These are phyloP conservation scores for Rhodotorula kratochvilovae DNA, from an alignment of 768 basidiomycete species.

Conservation along the genomic window DNA sequence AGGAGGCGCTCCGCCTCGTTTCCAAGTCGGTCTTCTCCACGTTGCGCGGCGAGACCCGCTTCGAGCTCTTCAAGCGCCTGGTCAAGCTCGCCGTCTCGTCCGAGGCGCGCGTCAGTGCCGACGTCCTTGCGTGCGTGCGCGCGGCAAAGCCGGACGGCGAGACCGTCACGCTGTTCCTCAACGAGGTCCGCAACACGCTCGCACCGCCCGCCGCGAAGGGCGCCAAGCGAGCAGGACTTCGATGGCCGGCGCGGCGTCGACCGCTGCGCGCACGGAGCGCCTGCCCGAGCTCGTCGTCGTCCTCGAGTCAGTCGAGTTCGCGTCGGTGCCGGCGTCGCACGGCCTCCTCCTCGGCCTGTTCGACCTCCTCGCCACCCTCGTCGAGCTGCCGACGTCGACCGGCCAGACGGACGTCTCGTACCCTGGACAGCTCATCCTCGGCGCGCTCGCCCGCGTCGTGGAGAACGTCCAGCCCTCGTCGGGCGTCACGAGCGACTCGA, in stretches of 20 bases:
- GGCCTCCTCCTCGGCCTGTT: constrained; percentile 34
- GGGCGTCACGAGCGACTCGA: constrained; percentile 26
- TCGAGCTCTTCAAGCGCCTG: constrained; percentile 32
- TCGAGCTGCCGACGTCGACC: constrained; percentile 33
- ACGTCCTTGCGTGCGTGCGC: constrained; percentile 33
- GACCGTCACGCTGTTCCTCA: constrained; percentile 32
- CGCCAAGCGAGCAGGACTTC: constrained; percentile 36
- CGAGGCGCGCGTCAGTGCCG: constrained; percentile 18
- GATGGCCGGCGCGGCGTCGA: constrained; percentile 3
- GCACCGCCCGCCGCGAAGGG: constrained; percentile 24
- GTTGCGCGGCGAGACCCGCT: constrained; percentile 23
- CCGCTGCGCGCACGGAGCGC: constrained; percentile 22
- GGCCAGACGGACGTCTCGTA: constrained; percentile 36
- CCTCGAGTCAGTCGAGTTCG: constrained; percentile 36
- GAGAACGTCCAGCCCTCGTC: constrained; percentile 21
- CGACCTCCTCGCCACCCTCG: constrained; percentile 35
- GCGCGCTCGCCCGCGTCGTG: constrained; percentile 26
- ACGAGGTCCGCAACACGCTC: constrained; percentile 17
- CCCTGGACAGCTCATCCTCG: constrained; percentile 38
- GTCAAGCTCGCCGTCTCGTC: constrained; percentile 23
- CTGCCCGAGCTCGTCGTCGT: constrained; percentile 36
- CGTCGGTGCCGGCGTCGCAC: constrained; percentile 13
- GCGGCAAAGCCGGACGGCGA: constrained; percentile 17
- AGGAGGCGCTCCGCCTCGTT: constrained; percentile 23
- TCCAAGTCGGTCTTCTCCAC: constrained; percentile 16